Percentiles rank a stretch among this genome's conserved stretches.
phyloP scores from a whole-genome alignment of 495 filamentous ascomycete species.

The Clohesyomyces aquaticus region DNA sequence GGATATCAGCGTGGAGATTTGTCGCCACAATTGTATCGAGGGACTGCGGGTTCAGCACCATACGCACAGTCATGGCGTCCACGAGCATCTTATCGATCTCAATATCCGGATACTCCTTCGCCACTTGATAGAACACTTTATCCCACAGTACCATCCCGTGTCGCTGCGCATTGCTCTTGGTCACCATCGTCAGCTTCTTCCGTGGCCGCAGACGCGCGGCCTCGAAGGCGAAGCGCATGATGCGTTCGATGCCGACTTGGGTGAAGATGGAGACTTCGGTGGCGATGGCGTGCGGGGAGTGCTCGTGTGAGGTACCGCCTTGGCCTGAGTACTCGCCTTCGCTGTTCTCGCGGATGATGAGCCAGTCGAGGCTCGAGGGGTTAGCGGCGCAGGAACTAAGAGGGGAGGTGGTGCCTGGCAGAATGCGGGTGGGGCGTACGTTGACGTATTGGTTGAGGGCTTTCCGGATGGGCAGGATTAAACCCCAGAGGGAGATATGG shows the following conservation, averaged over 20 bases:
- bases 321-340: slow-evolving; percentile 52
- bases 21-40: slow-evolving; percentile 51
- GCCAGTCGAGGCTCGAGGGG: slow-evolving; percentile 45
- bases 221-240: slow-evolving; percentile 51
- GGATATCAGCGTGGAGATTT: slow-evolving; percentile 51
- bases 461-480: slow-evolving; percentile 51
- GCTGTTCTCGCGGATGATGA: slow-evolving; percentile 50
- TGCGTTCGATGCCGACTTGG: slow-evolving; percentile 46
- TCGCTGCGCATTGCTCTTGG: slow-evolving; percentile 50
- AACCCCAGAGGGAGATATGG: slow-evolving; percentile 49
- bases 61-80: slow-evolving; percentile 51
- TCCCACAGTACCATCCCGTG: slow-evolving; percentile 53
- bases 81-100: slow-evolving; percentile 51
- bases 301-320: slow-evolving; percentile 47
- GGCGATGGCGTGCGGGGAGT: slow-evolving; percentile 40
- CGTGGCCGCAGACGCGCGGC: slow-evolving; percentile 43
- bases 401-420: slow-evolving; percentile 44
- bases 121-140: slow-evolving; percentile 45
- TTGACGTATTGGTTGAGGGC: slow-evolving; percentile 50
- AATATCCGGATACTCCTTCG: slow-evolving; percentile 46
- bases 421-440: slow-evolving; percentile 47
- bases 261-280: slow-evolving; percentile 51
- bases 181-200: slow-evolving; percentile 51
- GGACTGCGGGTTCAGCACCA: slow-evolving; percentile 46
- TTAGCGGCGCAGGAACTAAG: slow-evolving; percentile 30